Evolutionary conservation across 106 monocot species (phyloP).

Genomic region (Amphibolis antarctica): DNA sequence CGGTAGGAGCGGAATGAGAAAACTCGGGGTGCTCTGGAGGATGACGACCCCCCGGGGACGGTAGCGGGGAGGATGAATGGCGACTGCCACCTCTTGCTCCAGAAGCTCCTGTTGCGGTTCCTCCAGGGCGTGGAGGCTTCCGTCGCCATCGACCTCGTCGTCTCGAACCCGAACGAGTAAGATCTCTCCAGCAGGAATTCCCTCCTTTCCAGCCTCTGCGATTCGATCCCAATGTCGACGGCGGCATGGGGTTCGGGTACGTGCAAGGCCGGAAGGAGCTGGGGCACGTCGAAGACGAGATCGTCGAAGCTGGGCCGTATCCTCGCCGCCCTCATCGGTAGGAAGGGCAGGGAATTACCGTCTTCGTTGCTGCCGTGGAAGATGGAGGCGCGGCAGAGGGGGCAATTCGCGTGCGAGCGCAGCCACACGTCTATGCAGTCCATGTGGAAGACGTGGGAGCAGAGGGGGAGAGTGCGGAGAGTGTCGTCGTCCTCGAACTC

Average conservation of each 20-base stretch:
- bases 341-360: conserved; percentile 37
- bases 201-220: neutral
- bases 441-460: conserved; percentile 81
- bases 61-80: conserved; percentile 59
- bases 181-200: conserved; percentile 60
- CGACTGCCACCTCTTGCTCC: conserved; percentile 92
- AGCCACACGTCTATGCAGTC: conserved; percentile 97
- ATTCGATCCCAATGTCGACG: neutral
- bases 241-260: neutral
- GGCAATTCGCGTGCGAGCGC: conserved; percentile 79
- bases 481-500: conserved; percentile 82
- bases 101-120: conserved; percentile 53
- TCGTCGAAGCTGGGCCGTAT: conserved; percentile 66
- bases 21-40: conserved; percentile 21
- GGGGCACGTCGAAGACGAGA: conserved; percentile 23
- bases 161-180: conserved; percentile 95
- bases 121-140: conserved; percentile 65
- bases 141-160: conserved; percentile 25
- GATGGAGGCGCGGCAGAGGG: conserved; percentile 72
- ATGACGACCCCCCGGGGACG: conserved; percentile 18
- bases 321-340: conserved; percentile 51
- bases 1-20: conserved; percentile 62
- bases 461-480: conserved; percentile 64
- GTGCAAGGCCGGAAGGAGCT: conserved; percentile 8
- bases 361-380: conserved; percentile 18